These are phyloP conservation scores for Penicillium sp. DNA, from an alignment of 2,329 filamentous ascomycete species.

Conservation along the genomic window DNA sequence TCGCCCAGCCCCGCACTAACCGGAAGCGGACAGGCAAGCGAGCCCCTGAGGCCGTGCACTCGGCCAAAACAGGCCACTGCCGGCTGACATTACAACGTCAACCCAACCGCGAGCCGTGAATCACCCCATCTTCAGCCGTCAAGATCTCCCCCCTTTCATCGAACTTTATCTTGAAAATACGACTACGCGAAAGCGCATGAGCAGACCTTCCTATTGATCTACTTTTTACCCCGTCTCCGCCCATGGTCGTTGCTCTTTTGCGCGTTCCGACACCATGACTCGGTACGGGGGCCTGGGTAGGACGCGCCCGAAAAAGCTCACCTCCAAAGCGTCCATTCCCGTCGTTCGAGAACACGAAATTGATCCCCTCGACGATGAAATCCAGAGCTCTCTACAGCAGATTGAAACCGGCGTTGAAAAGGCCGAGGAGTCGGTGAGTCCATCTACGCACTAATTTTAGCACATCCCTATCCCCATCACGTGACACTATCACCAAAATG, in stretches of 20 bases:
- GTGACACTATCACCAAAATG: constrained; percentile 37
- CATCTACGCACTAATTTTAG: constrained; percentile 34
- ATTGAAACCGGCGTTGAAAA: constrained; percentile 97
- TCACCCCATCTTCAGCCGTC: constrained; percentile 20
- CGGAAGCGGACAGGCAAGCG: constrained; percentile 41
- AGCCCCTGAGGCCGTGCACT: constrained; percentile 46
- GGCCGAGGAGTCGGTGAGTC: constrained; percentile 92
- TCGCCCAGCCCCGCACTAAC: constrained; percentile 46
- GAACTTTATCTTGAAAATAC: constrained; percentile 59
- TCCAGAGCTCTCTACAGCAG: constrained; percentile 76
- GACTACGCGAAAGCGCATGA: constrained; percentile 55
- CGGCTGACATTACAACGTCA: constrained; percentile 47
- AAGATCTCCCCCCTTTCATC: constrained; percentile 47
- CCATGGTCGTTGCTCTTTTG: constrained; percentile 41
- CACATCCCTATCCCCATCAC: constrained; percentile 40
- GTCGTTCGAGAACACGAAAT: constrained; percentile 90
- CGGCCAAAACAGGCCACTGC: constrained; percentile 43
- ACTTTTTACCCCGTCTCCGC: constrained; percentile 61
- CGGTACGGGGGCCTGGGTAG: constrained; percentile 49
- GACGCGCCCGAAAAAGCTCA: constrained; percentile 70
- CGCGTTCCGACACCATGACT: constrained; percentile 47
- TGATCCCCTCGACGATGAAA: constrained; percentile 82
- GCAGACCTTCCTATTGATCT: constrained; percentile 62
- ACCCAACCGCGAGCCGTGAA: constrained; percentile 40
- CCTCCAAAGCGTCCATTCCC: constrained; percentile 81